Conservation (phyloP, 345 rosid genomes). For the Turritis glabra region DNA sequence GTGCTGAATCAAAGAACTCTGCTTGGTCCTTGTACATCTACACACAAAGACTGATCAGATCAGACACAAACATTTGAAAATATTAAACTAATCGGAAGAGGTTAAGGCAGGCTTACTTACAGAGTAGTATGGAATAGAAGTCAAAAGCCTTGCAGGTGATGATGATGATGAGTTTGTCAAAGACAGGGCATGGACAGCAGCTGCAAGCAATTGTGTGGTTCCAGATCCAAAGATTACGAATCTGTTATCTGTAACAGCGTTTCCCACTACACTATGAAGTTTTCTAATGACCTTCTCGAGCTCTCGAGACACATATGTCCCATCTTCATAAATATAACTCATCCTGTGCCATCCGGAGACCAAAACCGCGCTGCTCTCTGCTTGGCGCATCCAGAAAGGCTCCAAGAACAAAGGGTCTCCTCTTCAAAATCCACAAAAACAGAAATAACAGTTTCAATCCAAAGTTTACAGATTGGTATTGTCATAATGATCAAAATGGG, state of each 20-base stretch:
- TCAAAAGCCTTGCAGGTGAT: slow-evolving; percentile 48
- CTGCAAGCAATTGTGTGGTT: slow-evolving; percentile 64
- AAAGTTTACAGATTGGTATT: not conserved
- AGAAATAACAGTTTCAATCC: not conserved
- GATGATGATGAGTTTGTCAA: slow-evolving; percentile 40
- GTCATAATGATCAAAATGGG: not conserved
- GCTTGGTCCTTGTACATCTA: slow-evolving; percentile 53
- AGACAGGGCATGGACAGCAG: slow-evolving; percentile 64
- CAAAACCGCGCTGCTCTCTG: slow-evolving; percentile 23
- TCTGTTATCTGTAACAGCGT: slow-evolving; percentile 54
- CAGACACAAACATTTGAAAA: not conserved
- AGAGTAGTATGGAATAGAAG: slow-evolving; percentile 58
- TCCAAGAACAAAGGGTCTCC: slow-evolving; percentile 39
- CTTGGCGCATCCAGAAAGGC: slow-evolving; percentile 34
- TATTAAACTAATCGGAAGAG: not conserved
- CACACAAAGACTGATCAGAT: not conserved
- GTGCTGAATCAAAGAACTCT: slow-evolving; percentile 43
- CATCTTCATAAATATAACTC: slow-evolving; percentile 16
- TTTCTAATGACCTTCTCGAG: slow-evolving; percentile 51
- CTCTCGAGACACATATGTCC: slow-evolving; percentile 16
- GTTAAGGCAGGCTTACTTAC: slow-evolving; percentile 31
- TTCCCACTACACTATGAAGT: slow-evolving; percentile 54
- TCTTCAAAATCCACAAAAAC: not conserved
- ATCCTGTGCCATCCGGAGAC: slow-evolving; percentile 31
- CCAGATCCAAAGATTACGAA: slow-evolving; percentile 63